Evolutionary conservation across 306 rosid genomes (phyloP), one percentile per base, ranked within the genome.

Genomic region (Luffa acutangula): DNA sequence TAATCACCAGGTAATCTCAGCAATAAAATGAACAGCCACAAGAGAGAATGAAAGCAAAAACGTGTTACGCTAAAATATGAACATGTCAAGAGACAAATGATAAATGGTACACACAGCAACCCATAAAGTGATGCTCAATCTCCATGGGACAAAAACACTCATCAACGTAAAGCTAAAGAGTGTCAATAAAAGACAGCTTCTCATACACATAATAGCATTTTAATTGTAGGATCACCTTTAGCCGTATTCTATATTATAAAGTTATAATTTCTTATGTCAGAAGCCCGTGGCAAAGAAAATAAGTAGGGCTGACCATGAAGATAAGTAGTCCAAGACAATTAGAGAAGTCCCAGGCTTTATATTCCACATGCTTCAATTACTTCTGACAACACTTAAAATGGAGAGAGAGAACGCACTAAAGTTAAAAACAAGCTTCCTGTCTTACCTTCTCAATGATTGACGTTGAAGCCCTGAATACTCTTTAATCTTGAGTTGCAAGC

Each of bases 381-480:
- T 73, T 51, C 45, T 74, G 15, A 9, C 78, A 15, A 74, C 7
- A 45, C 60, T 13, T 3, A 73, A 13, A 65, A 48, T 5, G 53
- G 75, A 10, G 11, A 45, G 42, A 45, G 59, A 31, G 43, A 48
- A 73, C 41, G 7, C 77, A 73, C 13, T 73, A 4, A 72, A 13
- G 77, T 33, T 74, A 74, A 15, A 74, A 74, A 33, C 62, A 33
- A 74, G 9, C 42, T 31, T 51, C 62, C 43, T 31, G 46, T 15
- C 33, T 63, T 81, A 90, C 97, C 96, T 95, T 90, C 97, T 87
- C 65, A 90, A 72, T n/a, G 90, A 89, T 84, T 95, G 98, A 76
- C 85, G 95, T 79, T 92, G 97, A 82, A 89, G 90, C 79, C 97
- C 78, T 54, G 98, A 92, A 87, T 89, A 95, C 88, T 92, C 97